Conservation (phyloP, 1,139 yeast species). For the Yamadazyma mexicana region DNA sequence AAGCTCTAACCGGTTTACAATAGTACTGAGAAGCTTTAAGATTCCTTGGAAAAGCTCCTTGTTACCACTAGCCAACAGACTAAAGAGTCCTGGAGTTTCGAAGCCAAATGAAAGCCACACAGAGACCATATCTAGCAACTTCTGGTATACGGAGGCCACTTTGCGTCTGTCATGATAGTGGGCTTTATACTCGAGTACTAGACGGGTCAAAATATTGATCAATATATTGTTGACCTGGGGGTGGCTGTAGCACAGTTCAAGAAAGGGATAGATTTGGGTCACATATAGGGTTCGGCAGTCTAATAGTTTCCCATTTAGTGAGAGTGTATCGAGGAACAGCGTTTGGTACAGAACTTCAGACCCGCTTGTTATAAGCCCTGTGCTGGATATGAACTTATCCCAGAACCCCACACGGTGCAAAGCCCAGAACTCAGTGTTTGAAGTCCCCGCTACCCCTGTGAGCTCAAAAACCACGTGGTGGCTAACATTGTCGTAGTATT, state of each 20-base stretch:
- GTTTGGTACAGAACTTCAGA: slow-evolving; percentile 11
- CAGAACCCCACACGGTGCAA: slow-evolving; percentile 31
- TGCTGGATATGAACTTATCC: slow-evolving; percentile 23
- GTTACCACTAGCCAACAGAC: slow-evolving; percentile 33
- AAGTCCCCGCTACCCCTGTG: slow-evolving; percentile 17
- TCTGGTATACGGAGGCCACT: background rate
- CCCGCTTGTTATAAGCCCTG: slow-evolving; percentile 11
- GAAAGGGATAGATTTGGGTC: slow-evolving; percentile 3
- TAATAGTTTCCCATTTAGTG: slow-evolving; percentile 6
- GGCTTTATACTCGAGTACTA: slow-evolving; percentile 10
- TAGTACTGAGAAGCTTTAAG: slow-evolving; percentile 7
- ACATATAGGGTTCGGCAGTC: background rate
- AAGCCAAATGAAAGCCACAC: slow-evolving; percentile 30
- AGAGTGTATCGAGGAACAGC: slow-evolving; percentile 10
- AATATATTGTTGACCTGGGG: slow-evolving; percentile 25
- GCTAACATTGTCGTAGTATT: slow-evolving; percentile 19
- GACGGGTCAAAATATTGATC: slow-evolving; percentile 18
- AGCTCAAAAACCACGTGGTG: slow-evolving; percentile 18
- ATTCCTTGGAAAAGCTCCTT: slow-evolving; percentile 28
- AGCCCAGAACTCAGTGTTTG: slow-evolving; percentile 27
- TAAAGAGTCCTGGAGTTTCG: slow-evolving; percentile 23
- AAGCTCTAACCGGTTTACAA: background rate
- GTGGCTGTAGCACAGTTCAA: slow-evolving; percentile 21
- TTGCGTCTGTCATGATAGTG: background rate
- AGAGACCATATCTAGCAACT: slow-evolving; percentile 8